These are phyloP conservation scores for Phytophthora uliginosa DNA, from an alignment of 352 stramenopile genomes.

Conservation along the genomic window DNA sequence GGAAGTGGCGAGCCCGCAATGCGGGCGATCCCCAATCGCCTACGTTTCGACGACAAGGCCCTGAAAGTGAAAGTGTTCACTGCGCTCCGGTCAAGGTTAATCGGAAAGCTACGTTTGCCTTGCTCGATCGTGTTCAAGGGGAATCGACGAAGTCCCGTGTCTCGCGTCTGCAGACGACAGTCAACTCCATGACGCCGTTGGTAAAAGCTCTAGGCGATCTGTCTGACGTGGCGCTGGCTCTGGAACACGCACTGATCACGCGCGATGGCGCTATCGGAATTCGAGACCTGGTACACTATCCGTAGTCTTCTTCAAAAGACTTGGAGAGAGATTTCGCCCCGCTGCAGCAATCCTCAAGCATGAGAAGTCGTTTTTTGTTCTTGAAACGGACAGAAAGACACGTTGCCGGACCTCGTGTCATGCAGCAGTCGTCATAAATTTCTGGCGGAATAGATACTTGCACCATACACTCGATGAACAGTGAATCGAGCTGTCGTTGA, in stretches of 20 bases:
- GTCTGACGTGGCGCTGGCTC: constrained; percentile 7
- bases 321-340: neutral
- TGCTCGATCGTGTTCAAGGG: constrained; percentile 19
- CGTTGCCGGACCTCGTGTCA: too few relatives aligned
- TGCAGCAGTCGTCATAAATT: too few relatives aligned
- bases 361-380: too few relatives aligned
- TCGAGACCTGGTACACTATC: neutral
- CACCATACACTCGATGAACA: neutral
- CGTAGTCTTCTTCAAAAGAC: neutral
- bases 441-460: neutral
- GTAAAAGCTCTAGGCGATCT: constrained; percentile 3
- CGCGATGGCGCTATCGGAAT: constrained; percentile 10
- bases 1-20: too few relatives aligned
- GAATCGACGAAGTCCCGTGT: neutral
- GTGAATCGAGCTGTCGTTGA: too few relatives aligned
- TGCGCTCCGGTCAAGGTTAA: neutral
- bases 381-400: too few relatives aligned
- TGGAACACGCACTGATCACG: constrained; percentile 25
- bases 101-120: neutral
- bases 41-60: too few relatives aligned
- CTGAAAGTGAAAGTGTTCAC: neutral
- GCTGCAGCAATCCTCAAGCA: neutral
- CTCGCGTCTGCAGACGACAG: constrained; percentile 12
- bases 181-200: constrained; percentile 21
- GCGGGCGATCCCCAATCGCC: too few relatives aligned